These are phyloP conservation scores for Hyaloperonospora arabidopsidis DNA, from an alignment of 352 stramenopile species.

Conservation along the genomic window DNA sequence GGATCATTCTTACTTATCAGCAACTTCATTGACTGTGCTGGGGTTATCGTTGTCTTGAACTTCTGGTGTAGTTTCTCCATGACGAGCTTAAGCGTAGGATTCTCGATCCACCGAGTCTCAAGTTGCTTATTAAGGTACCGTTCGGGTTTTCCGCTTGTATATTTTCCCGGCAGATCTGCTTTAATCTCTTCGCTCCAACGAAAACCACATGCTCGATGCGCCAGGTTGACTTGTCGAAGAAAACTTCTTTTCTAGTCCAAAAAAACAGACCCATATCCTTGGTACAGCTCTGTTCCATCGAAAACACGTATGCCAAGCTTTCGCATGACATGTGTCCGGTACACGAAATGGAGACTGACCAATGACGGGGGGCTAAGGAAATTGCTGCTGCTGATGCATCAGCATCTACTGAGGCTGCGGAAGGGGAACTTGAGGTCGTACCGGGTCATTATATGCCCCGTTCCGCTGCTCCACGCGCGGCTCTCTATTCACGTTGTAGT, in stretches of 20 bases:
- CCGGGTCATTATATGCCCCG: too few species aligned
- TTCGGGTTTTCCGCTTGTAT: background rate
- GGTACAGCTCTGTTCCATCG: background rate
- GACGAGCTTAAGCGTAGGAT: background rate
- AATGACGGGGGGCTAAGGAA: too few species aligned
- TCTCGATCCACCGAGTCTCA: background rate
- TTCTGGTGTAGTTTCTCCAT: constrained; percentile 2
- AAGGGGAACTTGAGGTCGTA: too few species aligned
- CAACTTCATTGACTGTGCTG: background rate
- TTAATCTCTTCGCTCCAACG: constrained; percentile 6
- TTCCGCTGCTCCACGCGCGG: too few species aligned
- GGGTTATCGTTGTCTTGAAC: constrained; percentile 4
- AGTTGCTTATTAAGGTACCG: constrained; percentile 13
- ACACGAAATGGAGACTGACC: too few species aligned
- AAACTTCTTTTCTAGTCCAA: background rate
- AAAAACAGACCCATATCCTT: background rate
- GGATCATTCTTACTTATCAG: background rate
- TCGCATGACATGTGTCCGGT: background rate
- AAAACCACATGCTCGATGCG: constrained; percentile 1
- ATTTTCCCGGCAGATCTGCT: constrained; percentile 1
- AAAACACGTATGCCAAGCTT: background rate
- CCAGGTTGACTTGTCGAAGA: background rate
- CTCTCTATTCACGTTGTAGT: too few species aligned
- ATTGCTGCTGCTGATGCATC: background rate
- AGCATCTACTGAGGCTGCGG: too few species aligned